Evolutionary conservation across 1,139 yeast genomes (phyloP), one percentile per base, ranked within the genome.

Genomic region (Kodamaea fungicola): DNA sequence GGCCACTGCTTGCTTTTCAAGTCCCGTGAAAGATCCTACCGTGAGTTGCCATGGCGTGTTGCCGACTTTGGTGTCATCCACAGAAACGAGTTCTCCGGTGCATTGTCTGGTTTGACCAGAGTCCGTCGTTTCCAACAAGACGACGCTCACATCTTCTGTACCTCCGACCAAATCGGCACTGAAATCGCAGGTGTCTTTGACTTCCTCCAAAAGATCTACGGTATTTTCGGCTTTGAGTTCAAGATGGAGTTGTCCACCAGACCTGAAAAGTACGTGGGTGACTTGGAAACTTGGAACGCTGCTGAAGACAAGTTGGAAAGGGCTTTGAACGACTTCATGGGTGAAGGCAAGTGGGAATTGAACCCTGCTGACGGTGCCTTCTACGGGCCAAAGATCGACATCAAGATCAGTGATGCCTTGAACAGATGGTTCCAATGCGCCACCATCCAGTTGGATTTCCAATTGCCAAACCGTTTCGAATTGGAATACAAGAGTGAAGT

Each of bases 121-220:
- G 97, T 92, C 31, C 83, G 98, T 64, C 77, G 97, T 64, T 92
- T 92, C 80, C 98, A 92, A 65, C 98, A 92, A 68, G 98, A 92
- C 64, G 98, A 92, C 66, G 97, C 96, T 31, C 98, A 92, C 59
- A 92, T 92, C 46, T 92, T 92, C 79, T 92, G 97, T 72, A 80
- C 88, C 34, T 79, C 78, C 47, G 92, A 84, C 41, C 97, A 92
- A 70, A 86, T 92, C 49, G 89, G 79, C 50, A 62, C 65, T 26
- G 98, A 92, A 67, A 89, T 92, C 49, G 74, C 78, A 36, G 82
- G 80, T 38, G 81, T 85, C 30, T 82, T 92, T 52, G 86, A 85
- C 52, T 83, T 92, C 66, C 76, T 92, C 59, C 73, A 83, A 55
- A 78, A 74, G 49, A 78, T 88, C 33, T 92, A 92, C 59, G 86